phyloP scores from a whole-genome alignment of 306 rosid genomes.

The Cicer judaicum region DNA sequence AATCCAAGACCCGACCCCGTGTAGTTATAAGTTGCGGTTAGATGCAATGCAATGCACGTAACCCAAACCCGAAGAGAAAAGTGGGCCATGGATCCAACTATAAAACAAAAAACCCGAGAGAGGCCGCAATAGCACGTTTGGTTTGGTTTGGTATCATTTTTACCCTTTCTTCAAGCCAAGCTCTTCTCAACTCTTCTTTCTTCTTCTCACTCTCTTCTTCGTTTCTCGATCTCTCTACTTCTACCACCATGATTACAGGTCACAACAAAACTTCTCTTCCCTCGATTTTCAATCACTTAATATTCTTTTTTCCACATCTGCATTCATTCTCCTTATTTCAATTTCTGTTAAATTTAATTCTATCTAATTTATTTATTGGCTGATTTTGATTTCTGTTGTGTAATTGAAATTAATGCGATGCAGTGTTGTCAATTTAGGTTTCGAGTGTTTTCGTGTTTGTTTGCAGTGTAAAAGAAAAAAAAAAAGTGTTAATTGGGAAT shows the following conservation, averaged over 20 bases:
- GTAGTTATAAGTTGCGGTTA: too few relatives aligned
- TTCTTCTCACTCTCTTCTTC: constrained; percentile 9
- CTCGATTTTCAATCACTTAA: constrained; percentile 35
- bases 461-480: background rate
- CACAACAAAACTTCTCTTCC: constrained; percentile 14
- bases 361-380: background rate
- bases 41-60: too few relatives aligned
- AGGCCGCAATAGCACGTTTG: background rate
- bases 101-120: too few relatives aligned
- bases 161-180: constrained; percentile 79
- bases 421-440: constrained; percentile 36
- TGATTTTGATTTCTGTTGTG: constrained; percentile 4
- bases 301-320: background rate
- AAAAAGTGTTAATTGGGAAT: background rate
- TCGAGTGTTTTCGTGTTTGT: constrained; percentile 28
- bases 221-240: constrained; percentile 50
- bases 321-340: background rate
- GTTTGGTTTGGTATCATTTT: constrained; percentile 27
- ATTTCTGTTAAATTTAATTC: background rate
- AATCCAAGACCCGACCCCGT: too few relatives aligned
- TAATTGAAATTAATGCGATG: constrained; percentile 41
- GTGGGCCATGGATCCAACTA: too few relatives aligned
- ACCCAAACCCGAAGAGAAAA: too few relatives aligned
- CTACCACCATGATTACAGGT: constrained; percentile 81
- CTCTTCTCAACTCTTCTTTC: constrained; percentile 43